These are phyloP conservation scores for Cocos nucifera DNA, from an alignment of 176 grass and related monocot genomes.

Conservation along the genomic window DNA sequence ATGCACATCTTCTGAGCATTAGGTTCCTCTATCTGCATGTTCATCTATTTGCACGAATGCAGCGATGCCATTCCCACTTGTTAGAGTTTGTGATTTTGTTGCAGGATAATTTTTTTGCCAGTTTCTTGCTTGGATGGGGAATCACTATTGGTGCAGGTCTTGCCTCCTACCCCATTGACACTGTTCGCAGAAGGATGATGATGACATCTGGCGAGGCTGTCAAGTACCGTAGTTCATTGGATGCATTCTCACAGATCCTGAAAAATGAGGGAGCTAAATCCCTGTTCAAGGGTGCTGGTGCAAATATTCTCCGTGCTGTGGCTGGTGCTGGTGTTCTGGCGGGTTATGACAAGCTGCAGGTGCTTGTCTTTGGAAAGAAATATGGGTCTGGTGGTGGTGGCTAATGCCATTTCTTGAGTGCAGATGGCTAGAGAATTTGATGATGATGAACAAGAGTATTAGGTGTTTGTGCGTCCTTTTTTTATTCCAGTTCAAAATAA, in stretches of 20 bases:
- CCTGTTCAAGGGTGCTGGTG: neutral
- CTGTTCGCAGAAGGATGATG: too few species aligned
- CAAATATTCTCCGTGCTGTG: too few species aligned
- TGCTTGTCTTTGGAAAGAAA: conserved; percentile 1
- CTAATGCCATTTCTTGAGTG: neutral
- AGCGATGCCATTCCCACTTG: too few species aligned
- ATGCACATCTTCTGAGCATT: too few species aligned
- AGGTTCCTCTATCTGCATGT: too few species aligned
- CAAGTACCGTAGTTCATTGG: conserved; percentile 1
- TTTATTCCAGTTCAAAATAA: too few species aligned
- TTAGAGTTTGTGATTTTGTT: too few species aligned
- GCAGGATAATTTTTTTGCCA: conserved; percentile 8
- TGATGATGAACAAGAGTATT: too few species aligned
- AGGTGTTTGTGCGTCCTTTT: too few species aligned
- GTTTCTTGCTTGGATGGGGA: conserved; percentile 9
- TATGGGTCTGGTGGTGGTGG: conserved; percentile 6
- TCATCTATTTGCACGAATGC: too few species aligned
- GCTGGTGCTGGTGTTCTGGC: conserved; percentile 1
- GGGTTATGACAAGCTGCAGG: conserved; percentile 4
- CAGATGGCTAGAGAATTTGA: too few species aligned
- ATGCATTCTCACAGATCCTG: conserved; percentile 1
- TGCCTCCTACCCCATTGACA: conserved; percentile 4
- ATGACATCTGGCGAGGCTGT: conserved; percentile 1
- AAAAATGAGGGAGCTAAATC: conserved; percentile 2
- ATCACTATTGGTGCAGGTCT: conserved; percentile 4